A percentile compares a stretch with the other conserved stretches of the same genome.
Evolutionary conservation across 495 filamentous ascomycete species (phyloP).

Genomic region (Hypoxylon intermedium): DNA sequence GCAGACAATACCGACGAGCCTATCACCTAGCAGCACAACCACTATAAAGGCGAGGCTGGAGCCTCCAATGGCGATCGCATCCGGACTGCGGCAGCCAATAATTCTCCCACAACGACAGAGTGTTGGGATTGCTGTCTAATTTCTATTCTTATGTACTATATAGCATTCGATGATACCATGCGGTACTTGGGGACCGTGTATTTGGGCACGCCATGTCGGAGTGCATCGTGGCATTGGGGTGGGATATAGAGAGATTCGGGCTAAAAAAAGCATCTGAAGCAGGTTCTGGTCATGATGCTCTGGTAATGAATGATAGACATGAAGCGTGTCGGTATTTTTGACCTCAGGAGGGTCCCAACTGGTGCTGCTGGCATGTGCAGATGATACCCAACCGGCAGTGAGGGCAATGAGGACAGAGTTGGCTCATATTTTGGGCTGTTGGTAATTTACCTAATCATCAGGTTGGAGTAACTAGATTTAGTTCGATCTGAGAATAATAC

Average conservation of each 20-base stretch:
- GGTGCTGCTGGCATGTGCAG: slow-evolving; percentile 24
- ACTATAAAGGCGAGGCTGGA: slow-evolving; percentile 41
- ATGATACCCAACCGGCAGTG: slow-evolving; percentile 36
- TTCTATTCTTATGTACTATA: slow-evolving; percentile 33
- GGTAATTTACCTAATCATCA: background rate
- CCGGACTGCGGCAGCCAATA: slow-evolving; percentile 36
- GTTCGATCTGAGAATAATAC: no score
- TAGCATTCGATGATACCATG: slow-evolving; percentile 37
- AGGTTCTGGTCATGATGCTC: slow-evolving; percentile 33
- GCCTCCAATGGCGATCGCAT: slow-evolving; percentile 31
- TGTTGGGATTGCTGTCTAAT: slow-evolving; percentile 56
- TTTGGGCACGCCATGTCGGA: slow-evolving; percentile 21
- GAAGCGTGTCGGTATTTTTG: slow-evolving; percentile 9
- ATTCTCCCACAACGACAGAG: slow-evolving; percentile 47
- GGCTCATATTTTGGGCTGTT: slow-evolving; percentile 12
- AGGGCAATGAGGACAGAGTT: slow-evolving; percentile 22
- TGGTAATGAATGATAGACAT: slow-evolving; percentile 28
- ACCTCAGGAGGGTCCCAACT: slow-evolving; percentile 16
- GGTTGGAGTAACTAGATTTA: no score
- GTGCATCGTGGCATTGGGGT: slow-evolving; percentile 18
- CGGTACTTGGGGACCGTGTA: slow-evolving; percentile 34
- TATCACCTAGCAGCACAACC: slow-evolving; percentile 53
- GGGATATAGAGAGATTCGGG: slow-evolving; percentile 35
- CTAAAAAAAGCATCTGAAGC: slow-evolving; percentile 35
- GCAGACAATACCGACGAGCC: slow-evolving; percentile 50